Conservation (phyloP, 352 stramenopile species). For the Globisporangium cylindrosporum region DNA sequence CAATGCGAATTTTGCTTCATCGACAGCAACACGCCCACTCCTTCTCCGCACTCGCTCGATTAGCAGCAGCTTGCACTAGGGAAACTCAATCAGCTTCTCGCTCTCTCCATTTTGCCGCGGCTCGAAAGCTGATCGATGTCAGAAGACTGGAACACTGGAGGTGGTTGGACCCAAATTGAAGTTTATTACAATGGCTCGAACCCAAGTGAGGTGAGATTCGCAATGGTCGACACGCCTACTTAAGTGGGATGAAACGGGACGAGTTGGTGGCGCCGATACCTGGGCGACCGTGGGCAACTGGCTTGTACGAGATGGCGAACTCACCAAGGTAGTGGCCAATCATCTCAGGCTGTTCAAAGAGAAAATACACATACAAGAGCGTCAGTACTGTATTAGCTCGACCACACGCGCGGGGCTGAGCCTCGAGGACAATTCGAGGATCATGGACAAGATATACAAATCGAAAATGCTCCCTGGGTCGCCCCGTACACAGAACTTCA, state of each 20-base stretch:
- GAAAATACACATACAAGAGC: slow-evolving; percentile 13
- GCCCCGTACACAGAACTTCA: slow-evolving; percentile 89
- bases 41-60: background rate
- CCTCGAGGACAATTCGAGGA: background rate
- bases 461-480: slow-evolving; percentile 72
- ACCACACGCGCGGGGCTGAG: background rate
- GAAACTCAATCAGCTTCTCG: background rate
- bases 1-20: slow-evolving; percentile 54
- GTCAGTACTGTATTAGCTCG: slow-evolving; percentile 20
- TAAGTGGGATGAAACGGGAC: slow-evolving; percentile 99
- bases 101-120: background rate
- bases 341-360: slow-evolving; percentile 93
- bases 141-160: slow-evolving; percentile 1
- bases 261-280: slow-evolving; percentile 98
- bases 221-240: slow-evolving; percentile 66
- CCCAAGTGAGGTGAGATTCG: slow-evolving; percentile 35
- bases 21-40: slow-evolving; percentile 25
- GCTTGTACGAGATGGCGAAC: slow-evolving; percentile 99
- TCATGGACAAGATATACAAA: slow-evolving; percentile 10
- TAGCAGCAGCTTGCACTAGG: background rate
- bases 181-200: slow-evolving; percentile 86
- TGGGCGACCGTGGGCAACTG: slow-evolving; percentile 97
- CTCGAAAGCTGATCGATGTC: background rate
- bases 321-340: slow-evolving; percentile 99
- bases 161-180: slow-evolving; percentile 27